Conservation (phyloP, 257 asterid genomes). For the Rubia yunnanensis region DNA sequence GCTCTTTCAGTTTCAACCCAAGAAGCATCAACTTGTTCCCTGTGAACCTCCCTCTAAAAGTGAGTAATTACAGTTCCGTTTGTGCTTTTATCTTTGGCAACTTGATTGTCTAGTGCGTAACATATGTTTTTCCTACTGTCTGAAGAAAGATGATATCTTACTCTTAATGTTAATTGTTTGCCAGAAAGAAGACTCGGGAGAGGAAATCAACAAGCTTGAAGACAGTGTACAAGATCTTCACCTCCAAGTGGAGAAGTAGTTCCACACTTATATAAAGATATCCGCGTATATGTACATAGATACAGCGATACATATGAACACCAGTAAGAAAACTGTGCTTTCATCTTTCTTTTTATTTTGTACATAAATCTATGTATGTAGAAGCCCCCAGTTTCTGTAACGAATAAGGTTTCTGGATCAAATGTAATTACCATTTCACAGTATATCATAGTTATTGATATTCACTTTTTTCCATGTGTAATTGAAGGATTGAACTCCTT, state of each 20-base stretch:
- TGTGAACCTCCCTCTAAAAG: conserved; percentile 44
- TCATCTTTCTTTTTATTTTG: conserved; percentile 21
- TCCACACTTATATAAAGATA: conserved; percentile 10
- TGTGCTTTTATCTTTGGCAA: background rate
- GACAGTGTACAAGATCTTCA: conserved; percentile 20
- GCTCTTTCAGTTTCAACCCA: conserved; percentile 52
- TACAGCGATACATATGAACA: conserved; percentile 5
- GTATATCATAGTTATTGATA: no score
- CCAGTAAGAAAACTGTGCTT: conserved; percentile 4
- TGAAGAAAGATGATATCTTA: background rate
- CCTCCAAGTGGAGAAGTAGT: conserved; percentile 20
- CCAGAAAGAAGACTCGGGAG: conserved; percentile 33
- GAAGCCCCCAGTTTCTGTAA: conserved; percentile 15
- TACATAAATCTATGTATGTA: conserved; percentile 13
- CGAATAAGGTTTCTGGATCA: conserved; percentile 3
- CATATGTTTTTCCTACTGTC: background rate
- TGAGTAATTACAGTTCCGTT: conserved; percentile 26
- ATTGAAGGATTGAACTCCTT: no score
- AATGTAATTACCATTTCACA: background rate
- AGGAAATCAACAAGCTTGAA: conserved; percentile 30
- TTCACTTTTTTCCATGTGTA: no score
- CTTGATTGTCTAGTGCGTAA: no score
- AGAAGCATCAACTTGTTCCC: conserved; percentile 64
- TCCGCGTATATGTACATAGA: conserved; percentile 33
- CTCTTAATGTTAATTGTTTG: background rate